Evolutionary conservation across 176 grass and related monocot species (phyloP), one percentile per base, ranked within the genome.

Genomic region (Oryza brachyantha): DNA sequence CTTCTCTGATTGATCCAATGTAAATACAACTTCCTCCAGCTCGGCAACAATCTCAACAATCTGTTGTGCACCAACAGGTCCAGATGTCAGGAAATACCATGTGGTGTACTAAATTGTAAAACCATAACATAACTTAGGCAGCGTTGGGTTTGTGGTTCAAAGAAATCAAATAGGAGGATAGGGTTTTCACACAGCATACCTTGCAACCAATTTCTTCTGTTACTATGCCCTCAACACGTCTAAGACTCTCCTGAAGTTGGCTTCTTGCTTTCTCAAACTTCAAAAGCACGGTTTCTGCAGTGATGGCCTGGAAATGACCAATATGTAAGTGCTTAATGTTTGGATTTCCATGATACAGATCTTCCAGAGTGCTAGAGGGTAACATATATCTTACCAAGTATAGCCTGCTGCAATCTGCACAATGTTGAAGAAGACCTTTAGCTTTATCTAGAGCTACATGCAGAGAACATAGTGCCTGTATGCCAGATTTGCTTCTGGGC

Each of bases 401-500:
- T 10, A 99, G 83, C 79, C 91, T 87, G 86, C 96, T 99, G 75
- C 92, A 95, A 34, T 99, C 92, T 60, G 96, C 74, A 42, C 96
- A 99, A 81, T 93, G 96, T 60, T 85, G 90, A 83, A 99, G 90
- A 87, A 99, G 92, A 14, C 66, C 71, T 85, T 99, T 95, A 28
- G 90, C 88, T 84, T 91, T 93, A 83, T 99, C 96, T 63, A 99
- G 90, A 52, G 96, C 85, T 22, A 99, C 84, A 74, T 99, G 96
- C 26, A 99, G 75, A 13, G 96, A 89, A 76, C 96, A 99, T 8
- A 99, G 69, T 60, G 92, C 76, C 61, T 99, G 92, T 83, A 99
- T 95, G 46, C 96, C 96, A 81, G 96, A 93, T 79, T 91, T 99
- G 84, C 92, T 95, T 91, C 96, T 99, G 27, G 96, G 96, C 62